Evolutionary conservation across 345 rosid genomes (phyloP), one percentile per base, ranked within the genome.

Genomic region (Euphorbia peplus): DNA sequence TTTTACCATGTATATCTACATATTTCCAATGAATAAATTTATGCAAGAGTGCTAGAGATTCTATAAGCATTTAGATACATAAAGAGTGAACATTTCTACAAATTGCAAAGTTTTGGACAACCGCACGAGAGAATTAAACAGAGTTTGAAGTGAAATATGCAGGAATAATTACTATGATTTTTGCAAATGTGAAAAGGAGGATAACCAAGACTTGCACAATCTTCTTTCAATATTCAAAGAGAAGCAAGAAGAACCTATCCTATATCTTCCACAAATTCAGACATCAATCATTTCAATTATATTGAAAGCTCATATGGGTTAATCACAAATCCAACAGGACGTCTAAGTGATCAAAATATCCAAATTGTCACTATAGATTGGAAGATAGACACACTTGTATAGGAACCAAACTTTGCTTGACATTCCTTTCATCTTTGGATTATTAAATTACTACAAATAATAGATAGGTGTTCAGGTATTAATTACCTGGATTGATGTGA

Each of bases 401-500:
- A n/a, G 30, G 22, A 19, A 18, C 29, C 37, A 16, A 25, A 37
- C 26, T 15, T 53, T n/a, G 21, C 22, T 16, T 12, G 21, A 61
- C 8, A 32, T 35, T 13, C 41, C 15, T 8, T 42, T 12, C 22
- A 41, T 12, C 24, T 22, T 4, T 44, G 22, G 24, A 15, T 28
- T 3, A 26, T 18, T 46, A 0, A 24, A 35, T 39, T 35, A 64
- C 55, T 14, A 28, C 18, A 47, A n/a, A 44, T 3, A 11, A 29
- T 32, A 1, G 19, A 51, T 8, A 16, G 5, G 19, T 19, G 19
- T 28, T 18, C 15, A 16, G 5, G 19, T 19, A 29, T 28, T 18
- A 61, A 12, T 5, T 64, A 93, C 99, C 93, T 93, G 99, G 73
- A 93, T 89, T 52, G 99, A 93, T 35, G 97, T 89, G 35, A 91